phyloP scores from a whole-genome alignment of 345 rosid genomes.

The Salix suchowensis region DNA sequence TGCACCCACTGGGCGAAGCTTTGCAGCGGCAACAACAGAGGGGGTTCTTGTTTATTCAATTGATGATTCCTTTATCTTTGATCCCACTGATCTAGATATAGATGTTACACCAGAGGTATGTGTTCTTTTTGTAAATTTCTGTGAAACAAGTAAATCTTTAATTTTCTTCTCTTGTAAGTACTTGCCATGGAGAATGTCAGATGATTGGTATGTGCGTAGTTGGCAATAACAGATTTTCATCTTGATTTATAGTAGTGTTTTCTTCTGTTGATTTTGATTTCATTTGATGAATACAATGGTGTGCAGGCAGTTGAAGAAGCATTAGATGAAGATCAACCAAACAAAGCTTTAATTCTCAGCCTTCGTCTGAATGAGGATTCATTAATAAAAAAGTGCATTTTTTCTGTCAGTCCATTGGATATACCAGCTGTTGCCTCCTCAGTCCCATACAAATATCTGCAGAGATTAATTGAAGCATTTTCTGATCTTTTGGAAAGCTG shows the following conservation, averaged over 20 bases:
- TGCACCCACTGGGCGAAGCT: conserved; percentile 91
- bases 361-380: conserved; percentile 89
- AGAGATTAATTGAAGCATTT: conserved; percentile 75
- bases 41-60: conserved; percentile 85
- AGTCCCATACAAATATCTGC: conserved; percentile 61
- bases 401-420: conserved; percentile 63
- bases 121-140: background rate
- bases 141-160: background rate
- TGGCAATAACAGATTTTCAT: background rate
- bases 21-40: conserved; percentile 94
- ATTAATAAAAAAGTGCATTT: conserved; percentile 69
- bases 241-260: background rate
- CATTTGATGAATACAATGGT: background rate
- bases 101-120: conserved; percentile 94
- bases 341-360: conserved; percentile 73
- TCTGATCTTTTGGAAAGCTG: conserved; percentile 79
- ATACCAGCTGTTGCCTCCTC: conserved; percentile 65
- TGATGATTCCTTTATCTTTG: conserved; percentile 87
- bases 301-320: conserved; percentile 77
- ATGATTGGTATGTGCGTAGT: background rate
- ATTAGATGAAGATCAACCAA: conserved; percentile 52
- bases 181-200: background rate
- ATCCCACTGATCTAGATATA: conserved; percentile 95
- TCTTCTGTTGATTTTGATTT: background rate
- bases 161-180: background rate